Percentiles rank a stretch among this genome's conserved stretches.
Evolutionary conservation across 78 protist species (phyloP).

Genomic region (Dictyostelium discoideum): DNA sequence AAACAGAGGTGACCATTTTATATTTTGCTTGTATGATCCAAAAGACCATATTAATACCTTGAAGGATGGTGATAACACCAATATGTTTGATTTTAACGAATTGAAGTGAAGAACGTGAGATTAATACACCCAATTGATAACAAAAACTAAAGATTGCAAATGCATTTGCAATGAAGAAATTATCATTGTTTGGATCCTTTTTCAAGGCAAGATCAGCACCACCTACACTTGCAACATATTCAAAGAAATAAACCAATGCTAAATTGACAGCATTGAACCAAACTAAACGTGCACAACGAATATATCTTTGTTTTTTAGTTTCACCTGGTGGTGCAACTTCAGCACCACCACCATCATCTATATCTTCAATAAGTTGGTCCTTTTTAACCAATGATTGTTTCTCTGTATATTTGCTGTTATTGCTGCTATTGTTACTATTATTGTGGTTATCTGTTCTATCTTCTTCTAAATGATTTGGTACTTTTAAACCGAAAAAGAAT

Average conservation of each 20-base stretch:
- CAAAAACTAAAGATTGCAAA: conserved; percentile 68
- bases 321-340: conserved; percentile 40
- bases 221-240: conserved; percentile 77
- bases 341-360: not conserved
- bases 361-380: not conserved
- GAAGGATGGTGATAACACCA: conserved; percentile 86
- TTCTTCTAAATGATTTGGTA: conserved; percentile 18
- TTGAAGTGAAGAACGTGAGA: conserved; percentile 85
- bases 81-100: conserved; percentile 79
- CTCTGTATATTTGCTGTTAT: not conserved
- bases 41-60: conserved; percentile 79
- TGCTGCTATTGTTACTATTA: no score
- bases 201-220: conserved; percentile 52
- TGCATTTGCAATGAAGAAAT: conserved; percentile 32
- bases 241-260: conserved; percentile 80
- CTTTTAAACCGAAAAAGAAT: conserved; percentile 66
- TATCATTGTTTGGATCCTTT: not conserved
- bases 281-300: conserved; percentile 58
- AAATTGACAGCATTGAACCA: conserved; percentile 54
- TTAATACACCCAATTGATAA: conserved; percentile 90
- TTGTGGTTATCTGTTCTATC: not conserved
- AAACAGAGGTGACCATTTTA: conserved; percentile 49
- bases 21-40: conserved; percentile 87
- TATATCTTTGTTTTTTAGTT: conserved; percentile 40
- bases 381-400: not conserved